Conservation (phyloP, 2,329 filamentous ascomycete species). For the Aspergillus sojae region DNA sequence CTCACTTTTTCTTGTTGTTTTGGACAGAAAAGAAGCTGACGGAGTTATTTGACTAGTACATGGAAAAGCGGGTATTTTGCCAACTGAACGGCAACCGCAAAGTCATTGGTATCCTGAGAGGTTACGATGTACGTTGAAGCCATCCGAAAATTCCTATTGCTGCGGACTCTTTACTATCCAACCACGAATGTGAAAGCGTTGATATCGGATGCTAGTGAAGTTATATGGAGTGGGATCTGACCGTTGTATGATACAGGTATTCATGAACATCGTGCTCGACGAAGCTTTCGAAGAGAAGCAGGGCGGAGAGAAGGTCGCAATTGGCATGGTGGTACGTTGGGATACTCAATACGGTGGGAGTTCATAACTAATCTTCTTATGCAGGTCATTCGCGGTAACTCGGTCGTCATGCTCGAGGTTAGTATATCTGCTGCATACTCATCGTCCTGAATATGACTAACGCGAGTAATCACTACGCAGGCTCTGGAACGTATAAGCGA, state of each 20-base stretch:
- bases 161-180: background rate
- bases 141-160: background rate
- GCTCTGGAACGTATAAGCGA: slow-evolving; percentile 48
- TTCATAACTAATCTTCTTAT: slow-evolving; percentile 13
- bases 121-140: slow-evolving; percentile 78
- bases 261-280: slow-evolving; percentile 96
- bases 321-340: slow-evolving; percentile 83
- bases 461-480: slow-evolving; percentile 20
- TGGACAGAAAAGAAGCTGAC: slow-evolving; percentile 20
- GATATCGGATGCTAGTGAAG: background rate
- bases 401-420: slow-evolving; percentile 94
- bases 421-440: slow-evolving; percentile 12
- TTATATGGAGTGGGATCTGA: slow-evolving; percentile 5
- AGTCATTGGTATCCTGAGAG: slow-evolving; percentile 89
- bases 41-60: slow-evolving; percentile 66
- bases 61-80: slow-evolving; percentile 98
- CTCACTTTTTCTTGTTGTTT: background rate
- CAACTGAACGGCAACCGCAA: slow-evolving; percentile 97
- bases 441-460: slow-evolving; percentile 3
- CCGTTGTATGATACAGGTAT: slow-evolving; percentile 65
- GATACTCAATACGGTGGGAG: too few species aligned
- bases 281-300: slow-evolving; percentile 95
- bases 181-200: background rate
- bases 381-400: slow-evolving; percentile 94
- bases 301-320: slow-evolving; percentile 82